phyloP scores from a whole-genome alignment of 169 alveolate genomes.

The Plasmodium coatneyi region DNA sequence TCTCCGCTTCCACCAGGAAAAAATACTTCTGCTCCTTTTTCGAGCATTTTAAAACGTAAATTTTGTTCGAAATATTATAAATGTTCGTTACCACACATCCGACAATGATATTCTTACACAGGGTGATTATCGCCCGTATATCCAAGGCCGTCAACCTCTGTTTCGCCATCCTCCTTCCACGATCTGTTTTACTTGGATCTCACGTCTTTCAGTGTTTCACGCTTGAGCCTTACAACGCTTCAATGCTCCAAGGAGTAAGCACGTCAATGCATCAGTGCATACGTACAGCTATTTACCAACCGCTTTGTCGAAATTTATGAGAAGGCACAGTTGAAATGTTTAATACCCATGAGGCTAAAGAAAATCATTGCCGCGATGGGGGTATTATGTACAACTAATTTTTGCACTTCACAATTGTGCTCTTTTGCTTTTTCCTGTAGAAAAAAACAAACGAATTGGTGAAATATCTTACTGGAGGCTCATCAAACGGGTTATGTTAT shows the following conservation, averaged over 20 bases:
- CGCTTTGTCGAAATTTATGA: background rate
- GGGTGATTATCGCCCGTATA: conserved; percentile 79
- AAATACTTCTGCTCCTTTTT: conserved; percentile 81
- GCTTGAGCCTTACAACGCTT: background rate
- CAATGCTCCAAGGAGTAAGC: background rate
- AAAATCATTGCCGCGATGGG: background rate
- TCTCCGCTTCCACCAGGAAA: conserved; percentile 82
- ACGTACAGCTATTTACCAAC: background rate
- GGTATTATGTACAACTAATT: background rate
- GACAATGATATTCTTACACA: conserved; percentile 69
- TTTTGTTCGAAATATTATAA: conserved; percentile 81
- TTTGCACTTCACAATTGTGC: background rate
- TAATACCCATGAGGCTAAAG: background rate
- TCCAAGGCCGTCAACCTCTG: conserved; percentile 85
- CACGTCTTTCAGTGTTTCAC: background rate
- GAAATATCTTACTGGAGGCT: background rate
- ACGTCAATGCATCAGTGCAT: background rate
- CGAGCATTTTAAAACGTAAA: conserved; percentile 84
- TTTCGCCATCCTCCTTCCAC: conserved; percentile 75
- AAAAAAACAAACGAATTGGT: conserved; percentile 4
- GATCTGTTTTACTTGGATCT: background rate
- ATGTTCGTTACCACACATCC: conserved; percentile 82
- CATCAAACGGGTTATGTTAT: background rate
- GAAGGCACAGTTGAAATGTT: background rate
- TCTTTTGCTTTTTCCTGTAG: background rate